A percentile compares a stretch with the other conserved stretches of the same genome.
Conservation (phyloP, 306 rosid genomes). For the Citrullus amarus region DNA sequence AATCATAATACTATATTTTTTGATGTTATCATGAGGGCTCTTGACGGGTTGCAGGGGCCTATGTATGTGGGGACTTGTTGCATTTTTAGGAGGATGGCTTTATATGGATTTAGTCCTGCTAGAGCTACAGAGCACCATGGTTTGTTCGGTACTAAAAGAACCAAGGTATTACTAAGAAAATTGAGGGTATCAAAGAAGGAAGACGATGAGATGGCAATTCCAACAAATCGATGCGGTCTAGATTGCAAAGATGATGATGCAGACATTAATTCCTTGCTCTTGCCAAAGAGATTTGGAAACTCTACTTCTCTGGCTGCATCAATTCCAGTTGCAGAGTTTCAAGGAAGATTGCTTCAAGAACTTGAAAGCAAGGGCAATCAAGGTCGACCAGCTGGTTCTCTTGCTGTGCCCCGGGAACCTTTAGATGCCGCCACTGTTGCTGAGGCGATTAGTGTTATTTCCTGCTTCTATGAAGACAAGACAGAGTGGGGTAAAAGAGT, state of each 20-base stretch:
- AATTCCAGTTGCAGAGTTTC: conserved; percentile 68
- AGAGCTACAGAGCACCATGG: conserved; percentile 76
- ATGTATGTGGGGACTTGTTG: conserved; percentile 84
- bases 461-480: conserved; percentile 73
- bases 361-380: conserved; percentile 39
- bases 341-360: conserved; percentile 67
- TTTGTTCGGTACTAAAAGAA: conserved; percentile 52
- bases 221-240: conserved; percentile 24
- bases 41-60: conserved; percentile 84
- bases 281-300: conserved; percentile 70
- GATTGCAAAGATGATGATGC: conserved; percentile 52
- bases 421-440: conserved; percentile 73
- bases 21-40: conserved; percentile 78
- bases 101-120: conserved; percentile 80
- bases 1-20: conserved; percentile 79
- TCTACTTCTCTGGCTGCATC: conserved; percentile 59
- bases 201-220: conserved; percentile 41
- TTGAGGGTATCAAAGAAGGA: conserved; percentile 35
- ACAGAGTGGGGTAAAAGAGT: conserved; percentile 89
- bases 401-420: conserved; percentile 64
- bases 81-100: conserved; percentile 72
- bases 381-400: conserved; percentile 71
- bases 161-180: conserved; percentile 46
- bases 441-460: conserved; percentile 65
- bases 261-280: conserved; percentile 61